These are phyloP conservation scores for Heliamphora pulchella DNA, from an alignment of 179 eudicot genomes.

Conservation along the genomic window DNA sequence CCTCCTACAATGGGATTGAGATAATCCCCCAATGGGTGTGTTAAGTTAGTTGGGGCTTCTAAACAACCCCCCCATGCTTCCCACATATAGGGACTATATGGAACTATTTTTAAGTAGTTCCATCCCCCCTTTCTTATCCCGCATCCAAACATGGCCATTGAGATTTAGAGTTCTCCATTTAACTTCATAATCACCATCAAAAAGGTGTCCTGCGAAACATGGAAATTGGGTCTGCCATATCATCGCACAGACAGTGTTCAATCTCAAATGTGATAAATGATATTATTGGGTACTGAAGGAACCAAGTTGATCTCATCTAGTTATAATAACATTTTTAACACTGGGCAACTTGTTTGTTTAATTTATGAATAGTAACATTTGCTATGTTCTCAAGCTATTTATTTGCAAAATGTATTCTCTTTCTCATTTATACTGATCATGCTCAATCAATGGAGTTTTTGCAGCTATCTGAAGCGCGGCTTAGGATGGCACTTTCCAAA, in stretches of 20 bases:
- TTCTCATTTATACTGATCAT: not conserved
- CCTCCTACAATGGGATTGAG: no score
- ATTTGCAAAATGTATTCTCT: not conserved
- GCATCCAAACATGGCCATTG: no score
- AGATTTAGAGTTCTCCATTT: not conserved
- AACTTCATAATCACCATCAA: not conserved
- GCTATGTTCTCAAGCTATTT: not conserved
- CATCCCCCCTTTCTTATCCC: no score
- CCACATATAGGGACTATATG: no score
- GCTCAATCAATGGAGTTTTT: constrained; percentile 14
- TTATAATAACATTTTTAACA: not conserved
- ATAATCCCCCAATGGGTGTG: no score
- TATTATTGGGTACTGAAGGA: not conserved
- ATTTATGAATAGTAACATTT: not conserved
- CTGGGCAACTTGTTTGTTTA: not conserved
- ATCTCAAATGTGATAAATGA: no score
- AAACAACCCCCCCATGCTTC: no score
- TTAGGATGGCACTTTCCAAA: constrained; percentile 94
- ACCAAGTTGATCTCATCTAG: not conserved
- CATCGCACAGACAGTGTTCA: not conserved
- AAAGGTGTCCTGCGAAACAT: not conserved
- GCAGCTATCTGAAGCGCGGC: constrained; percentile 76
- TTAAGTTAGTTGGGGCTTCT: no score
- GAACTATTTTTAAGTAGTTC: no score
- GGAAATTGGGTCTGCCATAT: not conserved